A percentile compares a stretch with the other conserved stretches of the same genome.
Conservation (phyloP, 176 grass and related monocot species). For the sorghum (Sorghum bicolor) region DNA sequence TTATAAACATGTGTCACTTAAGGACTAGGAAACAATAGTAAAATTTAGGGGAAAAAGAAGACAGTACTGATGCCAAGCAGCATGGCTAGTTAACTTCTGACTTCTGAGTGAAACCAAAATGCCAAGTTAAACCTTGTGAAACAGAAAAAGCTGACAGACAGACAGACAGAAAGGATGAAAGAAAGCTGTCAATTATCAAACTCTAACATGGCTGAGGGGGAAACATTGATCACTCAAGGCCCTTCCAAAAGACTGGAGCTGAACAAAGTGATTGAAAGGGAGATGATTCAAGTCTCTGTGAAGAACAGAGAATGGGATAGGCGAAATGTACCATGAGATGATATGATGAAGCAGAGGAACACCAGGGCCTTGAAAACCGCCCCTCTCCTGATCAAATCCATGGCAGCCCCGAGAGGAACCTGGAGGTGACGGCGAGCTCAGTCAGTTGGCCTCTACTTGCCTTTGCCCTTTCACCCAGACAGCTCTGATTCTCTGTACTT, state of each 20-base stretch:
- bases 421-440: not conserved
- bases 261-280: not conserved
- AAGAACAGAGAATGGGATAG: slow-evolving; percentile 11
- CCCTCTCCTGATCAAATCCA: slow-evolving; percentile 44
- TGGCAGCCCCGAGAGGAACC: slow-evolving; percentile 16
- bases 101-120: slow-evolving; percentile 1
- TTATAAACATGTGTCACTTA: not conserved
- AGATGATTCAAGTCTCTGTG: not conserved
- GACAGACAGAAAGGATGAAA: not conserved
- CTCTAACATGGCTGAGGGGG: not conserved
- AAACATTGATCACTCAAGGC: not conserved
- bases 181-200: not conserved
- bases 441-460: not conserved
- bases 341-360: slow-evolving; percentile 45
- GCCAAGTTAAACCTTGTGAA: slow-evolving; percentile 5
- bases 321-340: slow-evolving; percentile 47
- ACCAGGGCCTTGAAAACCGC: slow-evolving; percentile 44
- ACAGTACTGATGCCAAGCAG: not conserved
- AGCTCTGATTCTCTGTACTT: slow-evolving; percentile 26
- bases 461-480: slow-evolving; percentile 19
- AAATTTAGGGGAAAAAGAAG: not conserved
- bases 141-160: not conserved
- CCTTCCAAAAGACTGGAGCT: not conserved
- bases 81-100: not conserved
- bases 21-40: slow-evolving; percentile 1